A percentile compares a stretch with the other conserved stretches of the same genome.
These are phyloP conservation scores for Psilocybe sp. DNA, from an alignment of 768 basidiomycete genomes.

Conservation along the genomic window DNA sequence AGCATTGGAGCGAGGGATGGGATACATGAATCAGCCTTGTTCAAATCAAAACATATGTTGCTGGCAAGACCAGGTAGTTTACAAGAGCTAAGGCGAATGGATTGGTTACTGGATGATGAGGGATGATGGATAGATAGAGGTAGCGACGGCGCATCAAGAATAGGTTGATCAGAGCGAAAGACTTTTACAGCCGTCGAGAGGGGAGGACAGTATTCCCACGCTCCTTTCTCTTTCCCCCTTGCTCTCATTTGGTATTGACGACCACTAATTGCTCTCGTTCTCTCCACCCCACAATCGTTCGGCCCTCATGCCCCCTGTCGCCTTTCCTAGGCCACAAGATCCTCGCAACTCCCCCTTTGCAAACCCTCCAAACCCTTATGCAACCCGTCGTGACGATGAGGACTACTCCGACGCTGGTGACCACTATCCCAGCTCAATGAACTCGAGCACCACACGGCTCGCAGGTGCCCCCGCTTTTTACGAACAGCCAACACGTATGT, in stretches of 20 bases:
- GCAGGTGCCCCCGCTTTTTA: conserved; percentile 43
- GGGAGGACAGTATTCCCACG: conserved; percentile 13
- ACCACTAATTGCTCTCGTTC: conserved; percentile 15
- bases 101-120: no score
- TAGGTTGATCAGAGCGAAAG: neutral
- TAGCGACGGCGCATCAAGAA: no score
- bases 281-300: conserved; percentile 16
- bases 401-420: conserved; percentile 50
- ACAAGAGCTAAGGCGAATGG: no score
- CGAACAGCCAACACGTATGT: conserved; percentile 31
- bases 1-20: no score
- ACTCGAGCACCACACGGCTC: conserved; percentile 54
- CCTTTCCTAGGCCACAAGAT: conserved; percentile 18
- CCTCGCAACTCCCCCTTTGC: conserved; percentile 13
- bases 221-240: conserved; percentile 16
- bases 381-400: conserved; percentile 36
- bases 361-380: conserved; percentile 24
- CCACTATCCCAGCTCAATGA: conserved; percentile 42
- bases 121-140: no score
- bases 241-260: conserved; percentile 17
- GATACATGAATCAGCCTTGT: no score
- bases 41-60: no score
- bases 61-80: no score
- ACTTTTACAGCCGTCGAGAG: neutral
- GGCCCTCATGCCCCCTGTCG: conserved; percentile 15